Conservation (phyloP, 148 eudicot species). For the Chenopodium berlandieri region DNA sequence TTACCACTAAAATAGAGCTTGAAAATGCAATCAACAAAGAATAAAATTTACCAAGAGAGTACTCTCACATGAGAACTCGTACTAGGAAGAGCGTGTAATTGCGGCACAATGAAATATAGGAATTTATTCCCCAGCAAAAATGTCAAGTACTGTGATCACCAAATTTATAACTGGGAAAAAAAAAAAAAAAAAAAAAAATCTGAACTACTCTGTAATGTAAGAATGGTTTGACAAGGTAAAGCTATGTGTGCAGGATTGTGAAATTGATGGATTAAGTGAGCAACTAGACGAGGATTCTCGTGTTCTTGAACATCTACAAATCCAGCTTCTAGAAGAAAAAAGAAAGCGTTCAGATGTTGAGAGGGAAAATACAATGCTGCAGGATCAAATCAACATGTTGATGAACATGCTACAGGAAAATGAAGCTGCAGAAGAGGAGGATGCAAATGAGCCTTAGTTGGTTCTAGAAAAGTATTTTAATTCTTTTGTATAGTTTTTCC, state of each 20-base stretch:
- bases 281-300: constrained; percentile 85
- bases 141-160: neutral
- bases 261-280: constrained; percentile 81
- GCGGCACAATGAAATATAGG: neutral
- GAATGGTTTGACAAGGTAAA: neutral
- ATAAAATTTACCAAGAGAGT: neutral
- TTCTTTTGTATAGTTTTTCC: constrained; percentile 32
- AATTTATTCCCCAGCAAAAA: neutral
- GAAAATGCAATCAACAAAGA: neutral
- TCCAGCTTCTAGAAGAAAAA: constrained; percentile 85
- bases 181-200: no score
- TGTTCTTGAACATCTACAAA: constrained; percentile 76
- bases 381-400: constrained; percentile 82
- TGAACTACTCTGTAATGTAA: neutral
- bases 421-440: constrained; percentile 41
- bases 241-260: constrained; percentile 65
- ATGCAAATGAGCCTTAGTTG: constrained; percentile 37
- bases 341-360: constrained; percentile 83
- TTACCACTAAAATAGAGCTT: neutral
- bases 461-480: neutral
- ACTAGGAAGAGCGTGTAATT: neutral
- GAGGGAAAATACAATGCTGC: constrained; percentile 76
- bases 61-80: neutral
- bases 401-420: constrained; percentile 85
- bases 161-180: neutral